These are phyloP conservation scores for Gryganskiella cystojenkinii DNA, from an alignment of 192 early-diverging fungal genomes.

Conservation along the genomic window DNA sequence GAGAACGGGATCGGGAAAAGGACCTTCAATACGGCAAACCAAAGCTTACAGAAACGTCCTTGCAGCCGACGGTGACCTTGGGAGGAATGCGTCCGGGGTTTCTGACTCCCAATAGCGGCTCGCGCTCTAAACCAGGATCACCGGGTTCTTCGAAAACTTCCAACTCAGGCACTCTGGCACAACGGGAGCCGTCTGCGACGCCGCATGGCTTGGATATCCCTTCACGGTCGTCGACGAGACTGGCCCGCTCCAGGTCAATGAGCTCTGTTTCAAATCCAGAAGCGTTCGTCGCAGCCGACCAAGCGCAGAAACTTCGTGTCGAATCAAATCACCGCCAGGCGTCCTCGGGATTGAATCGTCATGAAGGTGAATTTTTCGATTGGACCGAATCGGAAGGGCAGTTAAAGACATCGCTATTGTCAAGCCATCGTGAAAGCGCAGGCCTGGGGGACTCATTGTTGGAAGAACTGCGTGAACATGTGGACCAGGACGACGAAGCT, in stretches of 20 bases:
- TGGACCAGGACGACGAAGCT: constrained; percentile 28
- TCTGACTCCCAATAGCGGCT: constrained; percentile 1
- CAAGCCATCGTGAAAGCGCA: neutral
- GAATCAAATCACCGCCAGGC: neutral
- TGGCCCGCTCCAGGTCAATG: constrained; percentile 24
- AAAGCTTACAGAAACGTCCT: constrained; percentile 19
- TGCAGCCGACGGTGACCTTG: neutral
- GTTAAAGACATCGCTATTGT: neutral
- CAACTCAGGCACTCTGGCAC: constrained; percentile 8
- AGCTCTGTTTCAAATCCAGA: constrained; percentile 35
- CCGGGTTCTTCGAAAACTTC: constrained; percentile 17
- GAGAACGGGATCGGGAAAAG: constrained; percentile 2
- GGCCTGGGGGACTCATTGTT: constrained; percentile 23
- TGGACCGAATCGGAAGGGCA: constrained; percentile 10
- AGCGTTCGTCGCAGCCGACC: neutral
- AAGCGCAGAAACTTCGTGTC: neutral
- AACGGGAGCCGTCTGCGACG: neutral
- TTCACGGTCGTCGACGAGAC: neutral
- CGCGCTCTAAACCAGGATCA: constrained; percentile 23
- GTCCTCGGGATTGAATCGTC: neutral
- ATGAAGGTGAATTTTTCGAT: constrained; percentile 9
- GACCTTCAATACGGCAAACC: neutral
- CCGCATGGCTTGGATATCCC: constrained; percentile 21
- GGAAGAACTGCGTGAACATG: constrained; percentile 25
- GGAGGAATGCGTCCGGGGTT: constrained; percentile 19